These are phyloP conservation scores for Thecaphora thlaspeos DNA, from an alignment of 1,284 basidiomycete genomes.

Conservation along the genomic window DNA sequence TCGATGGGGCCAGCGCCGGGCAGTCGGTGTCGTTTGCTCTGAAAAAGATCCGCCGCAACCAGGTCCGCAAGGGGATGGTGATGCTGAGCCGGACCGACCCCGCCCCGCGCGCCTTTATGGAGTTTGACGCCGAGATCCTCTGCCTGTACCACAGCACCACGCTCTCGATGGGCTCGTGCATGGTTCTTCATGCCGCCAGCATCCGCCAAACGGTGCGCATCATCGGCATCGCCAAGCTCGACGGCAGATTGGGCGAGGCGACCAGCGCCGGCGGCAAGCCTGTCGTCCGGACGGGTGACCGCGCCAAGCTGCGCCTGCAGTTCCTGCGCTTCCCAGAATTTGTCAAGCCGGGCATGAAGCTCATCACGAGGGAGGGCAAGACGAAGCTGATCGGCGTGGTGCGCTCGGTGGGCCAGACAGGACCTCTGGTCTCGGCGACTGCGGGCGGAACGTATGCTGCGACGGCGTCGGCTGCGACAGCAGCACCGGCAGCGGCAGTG, in stretches of 20 bases:
- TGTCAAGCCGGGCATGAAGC: constrained; percentile 52
- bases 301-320: constrained; percentile 48
- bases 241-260: constrained; percentile 14
- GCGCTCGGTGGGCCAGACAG: constrained; percentile 37
- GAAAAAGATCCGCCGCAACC: constrained; percentile 78
- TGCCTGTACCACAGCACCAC: constrained; percentile 57
- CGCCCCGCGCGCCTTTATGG: constrained; percentile 42
- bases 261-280: constrained; percentile 35
- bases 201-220: constrained; percentile 56
- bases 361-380: constrained; percentile 53
- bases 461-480: too few relatives aligned
- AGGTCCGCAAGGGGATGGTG: constrained; percentile 79
- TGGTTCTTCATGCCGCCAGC: constrained; percentile 53
- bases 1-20: constrained; percentile 79
- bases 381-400: constrained; percentile 54
- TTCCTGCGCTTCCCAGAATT: constrained; percentile 52
- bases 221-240: constrained; percentile 47
- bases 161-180: constrained; percentile 51
- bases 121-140: constrained; percentile 54
- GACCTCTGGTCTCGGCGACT: constrained; percentile 18
- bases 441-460: neutral
- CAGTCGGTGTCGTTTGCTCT: constrained; percentile 92
- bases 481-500: too few relatives aligned
- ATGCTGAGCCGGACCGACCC: constrained; percentile 61
- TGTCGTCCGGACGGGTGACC: constrained; percentile 53